phyloP scores from a whole-genome alignment of 192 early-diverging fungal species.

The Umbelopsis ramanniana region DNA sequence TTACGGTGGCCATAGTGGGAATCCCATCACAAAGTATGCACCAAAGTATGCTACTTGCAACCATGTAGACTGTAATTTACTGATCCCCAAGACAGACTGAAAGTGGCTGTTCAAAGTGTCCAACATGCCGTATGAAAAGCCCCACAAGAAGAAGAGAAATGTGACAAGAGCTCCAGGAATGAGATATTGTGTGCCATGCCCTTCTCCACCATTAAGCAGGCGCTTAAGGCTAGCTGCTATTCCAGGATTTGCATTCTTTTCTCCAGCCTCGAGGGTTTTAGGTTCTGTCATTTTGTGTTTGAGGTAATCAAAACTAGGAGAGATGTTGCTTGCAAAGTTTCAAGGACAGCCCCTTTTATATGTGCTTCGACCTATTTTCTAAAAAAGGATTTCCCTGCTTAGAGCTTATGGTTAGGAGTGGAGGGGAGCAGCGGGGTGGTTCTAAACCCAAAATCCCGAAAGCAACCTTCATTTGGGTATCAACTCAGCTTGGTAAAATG shows the following conservation, averaged over 20 bases:
- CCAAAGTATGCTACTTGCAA: conserved; percentile 47
- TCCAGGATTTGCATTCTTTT: not conserved
- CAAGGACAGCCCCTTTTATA: too few relatives aligned
- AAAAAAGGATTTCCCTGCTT: too few relatives aligned
- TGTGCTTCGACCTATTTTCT: too few relatives aligned
- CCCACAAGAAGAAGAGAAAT: conserved; percentile 43
- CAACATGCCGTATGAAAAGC: conserved; percentile 42
- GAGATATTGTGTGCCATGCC: conserved; percentile 26
- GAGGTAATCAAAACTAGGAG: not conserved
- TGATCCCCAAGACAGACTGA: conserved; percentile 34
- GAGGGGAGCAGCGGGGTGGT: not conserved
- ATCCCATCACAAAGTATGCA: conserved; percentile 37
- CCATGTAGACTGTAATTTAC: conserved; percentile 37
- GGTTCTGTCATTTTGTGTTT: not conserved
- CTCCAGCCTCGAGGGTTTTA: conserved; percentile 15
- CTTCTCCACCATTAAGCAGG: not conserved
- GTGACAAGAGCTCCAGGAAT: conserved; percentile 36
- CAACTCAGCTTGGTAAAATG: too few relatives aligned
- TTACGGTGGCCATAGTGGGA: conserved; percentile 35
- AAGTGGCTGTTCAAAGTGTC: conserved; percentile 45
- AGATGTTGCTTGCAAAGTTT: not conserved
- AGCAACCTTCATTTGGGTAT: not conserved
- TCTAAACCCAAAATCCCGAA: conserved; percentile 12
- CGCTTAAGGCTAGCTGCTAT: not conserved
- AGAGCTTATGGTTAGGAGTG: too few relatives aligned